A percentile compares a stretch with the other conserved stretches of the same genome.
phyloP scores from a whole-genome alignment of 2,329 filamentous ascomycete genomes.

The Stemphylium vesicarium region DNA sequence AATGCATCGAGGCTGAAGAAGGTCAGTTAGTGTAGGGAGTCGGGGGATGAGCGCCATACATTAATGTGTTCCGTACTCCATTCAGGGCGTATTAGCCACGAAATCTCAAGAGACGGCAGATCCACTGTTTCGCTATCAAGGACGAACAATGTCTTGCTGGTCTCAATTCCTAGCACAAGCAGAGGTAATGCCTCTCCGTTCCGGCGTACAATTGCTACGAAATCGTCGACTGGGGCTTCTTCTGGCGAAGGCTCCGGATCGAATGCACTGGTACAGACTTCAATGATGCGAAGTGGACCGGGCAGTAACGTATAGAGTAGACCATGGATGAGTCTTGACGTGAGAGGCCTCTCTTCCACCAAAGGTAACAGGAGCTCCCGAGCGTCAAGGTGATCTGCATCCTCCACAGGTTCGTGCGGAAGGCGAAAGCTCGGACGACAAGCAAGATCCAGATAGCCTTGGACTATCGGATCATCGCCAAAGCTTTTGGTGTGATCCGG shows the following conservation, averaged over 20 bases:
- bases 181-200: background rate
- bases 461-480: background rate
- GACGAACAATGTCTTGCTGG: background rate
- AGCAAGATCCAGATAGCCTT: conserved; percentile 5
- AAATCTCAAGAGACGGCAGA: background rate
- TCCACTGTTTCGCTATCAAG: background rate
- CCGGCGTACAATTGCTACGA: background rate
- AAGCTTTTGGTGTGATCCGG: background rate
- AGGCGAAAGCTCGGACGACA: background rate
- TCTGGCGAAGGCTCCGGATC: background rate
- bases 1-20: background rate
- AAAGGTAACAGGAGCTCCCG: conserved; percentile 1
- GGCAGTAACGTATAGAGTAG: background rate
- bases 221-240: background rate
- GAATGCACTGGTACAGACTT: background rate
- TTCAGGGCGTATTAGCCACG: background rate
- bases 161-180: background rate
- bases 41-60: background rate
- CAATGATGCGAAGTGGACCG: background rate
- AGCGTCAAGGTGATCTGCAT: background rate
- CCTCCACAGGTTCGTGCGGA: conserved; percentile 2
- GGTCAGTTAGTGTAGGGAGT: background rate
- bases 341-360: conserved; percentile 1
- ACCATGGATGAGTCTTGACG: background rate
- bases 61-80: conserved; percentile 5